A percentile compares a stretch with the other conserved stretches of the same genome.
Evolutionary conservation across 495 filamentous ascomycete species (phyloP).

Genomic region (Chaetomium tenue): DNA sequence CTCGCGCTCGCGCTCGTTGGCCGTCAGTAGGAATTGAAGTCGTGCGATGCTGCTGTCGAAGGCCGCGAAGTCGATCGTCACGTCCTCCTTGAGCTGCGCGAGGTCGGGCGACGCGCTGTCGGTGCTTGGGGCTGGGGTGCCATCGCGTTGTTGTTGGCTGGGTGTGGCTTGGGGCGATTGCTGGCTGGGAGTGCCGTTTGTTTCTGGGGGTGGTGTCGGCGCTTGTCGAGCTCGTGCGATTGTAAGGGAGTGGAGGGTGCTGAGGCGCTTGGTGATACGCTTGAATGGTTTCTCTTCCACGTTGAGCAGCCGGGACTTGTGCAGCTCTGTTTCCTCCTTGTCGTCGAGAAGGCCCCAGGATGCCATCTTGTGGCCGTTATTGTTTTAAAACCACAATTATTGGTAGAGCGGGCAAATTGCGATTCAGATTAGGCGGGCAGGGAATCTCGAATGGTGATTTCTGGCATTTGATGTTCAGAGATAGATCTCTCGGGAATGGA

Average conservation of each 20-base stretch:
- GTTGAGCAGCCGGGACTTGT: constrained; percentile 84
- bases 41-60: constrained; percentile 86
- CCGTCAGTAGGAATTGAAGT: constrained; percentile 80
- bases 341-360: constrained; percentile 48
- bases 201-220: constrained; percentile 70
- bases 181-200: constrained; percentile 38
- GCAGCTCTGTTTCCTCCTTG: constrained; percentile 72
- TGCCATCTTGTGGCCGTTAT: constrained; percentile 25
- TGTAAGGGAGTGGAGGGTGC: constrained; percentile 61
- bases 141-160: constrained; percentile 24
- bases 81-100: constrained; percentile 70
- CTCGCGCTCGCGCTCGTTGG: constrained; percentile 80
- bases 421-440: neutral
- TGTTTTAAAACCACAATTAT: neutral
- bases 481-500: neutral
- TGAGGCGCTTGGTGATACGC: constrained; percentile 77
- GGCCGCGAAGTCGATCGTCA: constrained; percentile 83
- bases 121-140: neutral
- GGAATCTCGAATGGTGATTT: no score
- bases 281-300: constrained; percentile 94
- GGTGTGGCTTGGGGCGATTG: constrained; percentile 14
- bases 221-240: constrained; percentile 55
- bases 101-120: constrained; percentile 43
- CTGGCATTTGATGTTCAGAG: neutral
- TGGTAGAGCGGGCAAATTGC: neutral